Evolutionary conservation across 2,329 filamentous ascomycete species (phyloP).

Genomic region (Colletotrichum sojae): DNA sequence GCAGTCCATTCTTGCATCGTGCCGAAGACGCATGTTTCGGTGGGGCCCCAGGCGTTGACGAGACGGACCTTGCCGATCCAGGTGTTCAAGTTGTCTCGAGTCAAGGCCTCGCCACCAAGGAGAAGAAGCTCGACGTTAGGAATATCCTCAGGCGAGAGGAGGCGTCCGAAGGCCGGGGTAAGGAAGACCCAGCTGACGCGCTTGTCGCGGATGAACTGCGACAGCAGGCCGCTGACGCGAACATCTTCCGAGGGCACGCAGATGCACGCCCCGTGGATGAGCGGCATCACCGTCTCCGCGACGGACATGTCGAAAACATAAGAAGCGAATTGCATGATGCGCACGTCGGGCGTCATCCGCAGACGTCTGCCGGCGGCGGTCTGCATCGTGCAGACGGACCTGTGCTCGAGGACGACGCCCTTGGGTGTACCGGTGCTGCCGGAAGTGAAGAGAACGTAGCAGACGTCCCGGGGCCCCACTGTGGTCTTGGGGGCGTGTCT

Average conservation of each 20-base stretch:
- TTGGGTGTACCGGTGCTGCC: constrained; percentile 68
- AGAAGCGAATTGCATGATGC: constrained; percentile 61
- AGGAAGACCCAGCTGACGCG: constrained; percentile 23
- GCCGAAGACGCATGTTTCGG: constrained; percentile 31
- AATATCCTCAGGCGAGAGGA: constrained; percentile 27
- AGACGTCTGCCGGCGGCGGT: constrained; percentile 49
- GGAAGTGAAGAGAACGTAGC: constrained; percentile 65
- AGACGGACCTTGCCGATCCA: constrained; percentile 37
- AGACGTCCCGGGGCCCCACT: not conserved
- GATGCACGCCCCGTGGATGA: constrained; percentile 25
- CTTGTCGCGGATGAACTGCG: not conserved
- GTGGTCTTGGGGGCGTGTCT: not conserved
- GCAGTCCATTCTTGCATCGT: not conserved
- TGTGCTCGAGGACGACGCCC: constrained; percentile 58
- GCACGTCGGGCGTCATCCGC: constrained; percentile 50
- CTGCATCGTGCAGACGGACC: constrained; percentile 42
- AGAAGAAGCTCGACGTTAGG: constrained; percentile 25
- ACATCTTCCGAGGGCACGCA: constrained; percentile 46
- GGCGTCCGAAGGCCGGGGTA: constrained; percentile 33
- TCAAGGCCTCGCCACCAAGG: constrained; percentile 30
- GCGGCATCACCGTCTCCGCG: constrained; percentile 11
- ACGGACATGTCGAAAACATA: constrained; percentile 63
- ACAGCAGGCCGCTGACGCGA: constrained; percentile 48
- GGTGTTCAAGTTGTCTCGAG: constrained; percentile 24
- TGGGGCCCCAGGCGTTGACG: constrained; percentile 42